A percentile compares a stretch with the other conserved stretches of the same genome.
Conservation (phyloP, 2,329 filamentous ascomycete species). For the Fusarium sp. region DNA sequence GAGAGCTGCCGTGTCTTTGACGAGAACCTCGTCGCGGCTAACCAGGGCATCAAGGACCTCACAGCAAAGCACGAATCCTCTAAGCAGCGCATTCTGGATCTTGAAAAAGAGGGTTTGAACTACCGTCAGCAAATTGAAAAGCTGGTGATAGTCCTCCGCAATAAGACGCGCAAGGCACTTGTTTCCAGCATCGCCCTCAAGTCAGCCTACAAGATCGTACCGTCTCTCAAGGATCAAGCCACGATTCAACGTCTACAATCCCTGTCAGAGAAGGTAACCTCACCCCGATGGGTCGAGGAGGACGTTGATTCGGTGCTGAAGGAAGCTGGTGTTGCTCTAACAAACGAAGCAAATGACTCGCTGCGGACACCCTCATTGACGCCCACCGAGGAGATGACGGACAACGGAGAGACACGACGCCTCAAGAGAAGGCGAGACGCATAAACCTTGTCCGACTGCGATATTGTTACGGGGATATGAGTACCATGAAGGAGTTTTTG, state of each 20-base stretch:
- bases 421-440: background rate
- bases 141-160: conserved; percentile 5
- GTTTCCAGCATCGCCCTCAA: conserved; percentile 9
- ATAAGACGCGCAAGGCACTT: background rate
- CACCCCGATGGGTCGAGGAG: background rate
- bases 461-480: background rate
- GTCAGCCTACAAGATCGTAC: conserved; percentile 13
- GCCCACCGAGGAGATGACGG: background rate
- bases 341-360: too few relatives aligned
- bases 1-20: background rate
- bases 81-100: background rate
- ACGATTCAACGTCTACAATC: background rate
- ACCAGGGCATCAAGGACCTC: background rate
- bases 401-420: background rate
- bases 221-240: background rate
- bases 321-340: background rate
- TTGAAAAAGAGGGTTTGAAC: background rate
- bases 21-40: background rate
- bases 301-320: conserved; percentile 5
- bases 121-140: background rate
- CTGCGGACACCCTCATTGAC: background rate
- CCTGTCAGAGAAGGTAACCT: background rate
- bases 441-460: background rate
- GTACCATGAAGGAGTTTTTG: background rate
- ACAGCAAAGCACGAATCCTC: background rate